Base-by-base conservation (phyloP, 164 flowering plant genomes). In the Chloranthus sessilifolius region DNA sequence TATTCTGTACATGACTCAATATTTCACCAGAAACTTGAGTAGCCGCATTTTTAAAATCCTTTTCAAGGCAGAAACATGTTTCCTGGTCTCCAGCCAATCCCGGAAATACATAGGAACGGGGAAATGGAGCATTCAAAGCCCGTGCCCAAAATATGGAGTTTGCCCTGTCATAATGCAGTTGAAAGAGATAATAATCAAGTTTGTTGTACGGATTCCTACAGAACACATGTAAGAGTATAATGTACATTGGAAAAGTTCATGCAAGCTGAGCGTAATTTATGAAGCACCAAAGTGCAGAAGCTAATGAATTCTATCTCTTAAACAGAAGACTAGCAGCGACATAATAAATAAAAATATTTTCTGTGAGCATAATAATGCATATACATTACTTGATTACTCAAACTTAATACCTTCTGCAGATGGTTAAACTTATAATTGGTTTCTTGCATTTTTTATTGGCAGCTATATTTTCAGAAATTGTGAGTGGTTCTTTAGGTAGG, bases 81-180 rank as follows among this genome's bases (percentile, higher is more conserved):
- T 59, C 78, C 39, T 61, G 66, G 35, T 55, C 79, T 42, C 66
- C 66, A 50, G 53, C 58, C 54, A 24, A 46, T 63, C 61, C 60
- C 38, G 87, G 97, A 69, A 82, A 89, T 48, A 89, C 82, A 68
- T 64, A 88, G 26, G 92, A 67, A 58, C 50, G 78, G 15, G 97
- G 99, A 50, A 86, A 65, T 35, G 99, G 99, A 67, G 86, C 78
- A 68, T 78, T 86, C 65, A 88, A 63, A 53, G 97, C 96, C 42
- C 99, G 89, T 41, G 80, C 73, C 99, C 99, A 94, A 58, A 94
- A 94, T 50, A 94, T 61, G 41, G 97, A 84, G 73, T 94, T 94
- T 43, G 96, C 95, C 97, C 97, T 94, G 55, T 38, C 50, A 64
- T 37, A 43, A 67, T 15, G 24, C 29, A 43, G 57, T 27, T 19